phyloP scores from a whole-genome alignment of 805 yeast genomes.

The Cyberlindnera samutprakarnensis region DNA sequence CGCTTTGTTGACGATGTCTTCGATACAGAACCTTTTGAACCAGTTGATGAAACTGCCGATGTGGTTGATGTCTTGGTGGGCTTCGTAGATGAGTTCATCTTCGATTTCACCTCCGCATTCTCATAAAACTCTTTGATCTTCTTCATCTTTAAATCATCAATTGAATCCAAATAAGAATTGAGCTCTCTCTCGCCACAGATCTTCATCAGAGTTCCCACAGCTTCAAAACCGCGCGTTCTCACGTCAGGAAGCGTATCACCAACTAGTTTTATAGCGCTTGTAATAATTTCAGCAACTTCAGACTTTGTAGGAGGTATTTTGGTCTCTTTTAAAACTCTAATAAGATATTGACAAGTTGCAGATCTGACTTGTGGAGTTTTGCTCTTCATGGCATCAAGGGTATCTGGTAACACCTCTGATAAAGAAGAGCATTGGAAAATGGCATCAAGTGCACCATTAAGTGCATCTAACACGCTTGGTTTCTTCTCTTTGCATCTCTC shows the following conservation, averaged over 20 bases:
- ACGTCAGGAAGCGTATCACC: slow-evolving; percentile 81
- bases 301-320: slow-evolving; percentile 37
- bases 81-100: slow-evolving; percentile 20
- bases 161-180: slow-evolving; percentile 48
- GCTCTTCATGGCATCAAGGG: slow-evolving; percentile 53
- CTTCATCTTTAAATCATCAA: slow-evolving; percentile 68
- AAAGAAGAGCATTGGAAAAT: slow-evolving; percentile 46
- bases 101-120: slow-evolving; percentile 46
- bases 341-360: slow-evolving; percentile 59
- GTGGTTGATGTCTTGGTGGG: slow-evolving; percentile 18
- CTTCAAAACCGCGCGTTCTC: slow-evolving; percentile 68
- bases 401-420: slow-evolving; percentile 50
- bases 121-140: slow-evolving; percentile 58
- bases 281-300: slow-evolving; percentile 54
- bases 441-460: slow-evolving; percentile 59
- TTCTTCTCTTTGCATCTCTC: slow-evolving; percentile 90
- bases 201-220: slow-evolving; percentile 76
- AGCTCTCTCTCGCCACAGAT: slow-evolving; percentile 71
- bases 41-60: slow-evolving; percentile 7
- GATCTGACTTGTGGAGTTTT: slow-evolving; percentile 79
- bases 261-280: slow-evolving; percentile 51
- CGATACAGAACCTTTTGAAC: slow-evolving; percentile 4
- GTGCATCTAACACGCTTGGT: slow-evolving; percentile 63
- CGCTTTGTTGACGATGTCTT: slow-evolving; percentile 5
- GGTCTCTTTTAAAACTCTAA: slow-evolving; percentile 52